phyloP scores from a whole-genome alignment of 2,329 filamentous ascomycete genomes.

The Tolypocladium paradoxum region DNA sequence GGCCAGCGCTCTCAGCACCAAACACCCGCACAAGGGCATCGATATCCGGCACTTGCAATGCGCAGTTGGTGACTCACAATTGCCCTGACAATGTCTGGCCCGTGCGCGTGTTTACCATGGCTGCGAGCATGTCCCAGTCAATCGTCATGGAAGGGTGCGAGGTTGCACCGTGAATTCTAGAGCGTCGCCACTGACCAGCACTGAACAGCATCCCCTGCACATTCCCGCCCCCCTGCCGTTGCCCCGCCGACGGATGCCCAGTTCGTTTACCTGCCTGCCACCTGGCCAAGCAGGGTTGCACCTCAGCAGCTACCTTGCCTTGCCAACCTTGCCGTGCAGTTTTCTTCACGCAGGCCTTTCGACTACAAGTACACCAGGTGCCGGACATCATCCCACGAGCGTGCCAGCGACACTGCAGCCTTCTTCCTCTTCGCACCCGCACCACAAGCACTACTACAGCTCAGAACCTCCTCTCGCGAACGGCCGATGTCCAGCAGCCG shows the following conservation, averaged over 20 bases:
- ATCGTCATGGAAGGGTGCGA: background rate
- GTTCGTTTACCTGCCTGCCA: conserved; percentile 10
- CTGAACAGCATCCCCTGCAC: background rate
- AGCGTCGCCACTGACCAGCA: too few relatives aligned
- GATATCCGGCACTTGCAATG: background rate
- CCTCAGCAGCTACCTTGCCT: background rate
- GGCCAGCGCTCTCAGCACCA: background rate
- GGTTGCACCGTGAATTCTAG: background rate
- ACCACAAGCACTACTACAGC: background rate
- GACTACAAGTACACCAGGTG: background rate
- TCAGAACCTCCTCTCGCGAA: background rate
- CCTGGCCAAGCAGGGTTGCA: background rate
- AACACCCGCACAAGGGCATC: background rate
- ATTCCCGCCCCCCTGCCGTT: conserved; percentile 9
- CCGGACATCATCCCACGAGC: background rate
- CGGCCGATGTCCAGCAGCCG: background rate
- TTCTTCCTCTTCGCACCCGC: background rate
- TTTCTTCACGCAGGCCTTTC: background rate
- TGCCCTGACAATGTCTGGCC: background rate
- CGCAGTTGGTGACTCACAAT: background rate
- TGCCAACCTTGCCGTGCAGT: background rate
- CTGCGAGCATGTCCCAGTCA: background rate
- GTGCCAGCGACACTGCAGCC: background rate
- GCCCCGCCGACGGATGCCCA: conserved; percentile 11
- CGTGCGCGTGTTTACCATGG: conserved; percentile 1